phyloP scores from a whole-genome alignment of 371 early-diverging fungal genomes.

The Choanephora cucurbitarum region DNA sequence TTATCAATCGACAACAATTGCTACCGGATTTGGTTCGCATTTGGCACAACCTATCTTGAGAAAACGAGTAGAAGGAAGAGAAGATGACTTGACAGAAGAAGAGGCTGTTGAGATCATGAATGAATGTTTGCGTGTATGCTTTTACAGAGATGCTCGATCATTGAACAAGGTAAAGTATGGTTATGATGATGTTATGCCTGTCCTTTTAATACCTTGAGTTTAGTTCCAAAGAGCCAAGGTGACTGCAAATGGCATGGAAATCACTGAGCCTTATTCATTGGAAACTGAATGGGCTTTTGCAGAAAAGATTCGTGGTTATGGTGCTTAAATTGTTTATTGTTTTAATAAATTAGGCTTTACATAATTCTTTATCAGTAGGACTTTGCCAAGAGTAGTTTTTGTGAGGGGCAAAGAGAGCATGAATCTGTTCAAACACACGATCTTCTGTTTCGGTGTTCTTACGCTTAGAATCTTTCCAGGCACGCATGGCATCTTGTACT shows the following conservation, averaged over 20 bases:
- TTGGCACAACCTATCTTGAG: constrained; percentile 96
- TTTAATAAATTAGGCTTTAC: constrained; percentile 11
- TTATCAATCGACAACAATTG: constrained; percentile 89
- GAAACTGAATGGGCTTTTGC: constrained; percentile 96
- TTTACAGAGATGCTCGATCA: constrained; percentile 96
- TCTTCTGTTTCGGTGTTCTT: constrained; percentile 33
- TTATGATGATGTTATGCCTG: not conserved
- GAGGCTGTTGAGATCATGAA: constrained; percentile 90
- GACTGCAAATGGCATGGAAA: constrained; percentile 77
- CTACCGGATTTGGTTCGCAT: constrained; percentile 97
- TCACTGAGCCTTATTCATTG: constrained; percentile 87
- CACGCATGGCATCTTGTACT: constrained; percentile 58
- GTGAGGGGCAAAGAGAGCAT: constrained; percentile 31
- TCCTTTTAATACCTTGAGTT: not conserved
- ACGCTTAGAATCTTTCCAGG: constrained; percentile 47
- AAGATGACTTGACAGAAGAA: constrained; percentile 86
- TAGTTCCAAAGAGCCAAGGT: constrained; percentile 93
- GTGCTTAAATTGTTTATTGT: constrained; percentile 52
- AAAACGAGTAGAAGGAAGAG: constrained; percentile 86
- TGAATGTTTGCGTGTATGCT: constrained; percentile 93
- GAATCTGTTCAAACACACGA: constrained; percentile 26
- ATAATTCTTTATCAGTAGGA: constrained; percentile 42
- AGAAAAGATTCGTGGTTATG: constrained; percentile 88
- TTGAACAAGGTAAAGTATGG: constrained; percentile 91
- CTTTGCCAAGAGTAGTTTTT: constrained; percentile 51